Conservation (phyloP, 768 basidiomycete species). For the Cystofilobasidium ferigula region DNA sequence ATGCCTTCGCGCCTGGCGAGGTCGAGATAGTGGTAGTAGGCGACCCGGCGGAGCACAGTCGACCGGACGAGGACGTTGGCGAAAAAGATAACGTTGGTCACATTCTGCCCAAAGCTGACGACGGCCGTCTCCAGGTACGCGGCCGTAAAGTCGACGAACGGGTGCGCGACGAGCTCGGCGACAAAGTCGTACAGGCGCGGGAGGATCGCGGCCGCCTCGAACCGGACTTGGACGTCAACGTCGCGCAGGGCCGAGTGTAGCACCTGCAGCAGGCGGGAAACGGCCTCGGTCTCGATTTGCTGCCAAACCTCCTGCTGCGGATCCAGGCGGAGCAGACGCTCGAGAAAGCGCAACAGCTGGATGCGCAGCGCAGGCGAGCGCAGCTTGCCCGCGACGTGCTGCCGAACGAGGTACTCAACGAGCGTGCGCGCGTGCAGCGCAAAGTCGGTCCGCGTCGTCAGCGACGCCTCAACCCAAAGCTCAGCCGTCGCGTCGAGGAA, state of each 20-base stretch:
- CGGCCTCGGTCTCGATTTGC: conserved; percentile 34
- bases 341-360: conserved; percentile 54
- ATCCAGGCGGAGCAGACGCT: conserved; percentile 53
- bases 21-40: conserved; percentile 83
- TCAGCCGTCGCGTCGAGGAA: conserved; percentile 56
- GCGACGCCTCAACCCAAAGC: conserved; percentile 47
- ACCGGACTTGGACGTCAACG: conserved; percentile 70
- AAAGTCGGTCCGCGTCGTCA: conserved; percentile 36
- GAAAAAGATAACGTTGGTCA: conserved; percentile 58
- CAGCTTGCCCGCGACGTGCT: conserved; percentile 42
- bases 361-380: conserved; percentile 56
- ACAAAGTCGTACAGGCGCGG: conserved; percentile 39
- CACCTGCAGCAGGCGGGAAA: conserved; percentile 45
- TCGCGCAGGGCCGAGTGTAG: conserved; percentile 48
- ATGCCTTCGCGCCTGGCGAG: conserved; percentile 37
- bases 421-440: conserved; percentile 46
- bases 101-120: conserved; percentile 43
- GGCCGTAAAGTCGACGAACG: conserved; percentile 41
- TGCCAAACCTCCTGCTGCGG: conserved; percentile 49
- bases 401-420: conserved; percentile 48
- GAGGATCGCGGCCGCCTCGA: conserved; percentile 55
- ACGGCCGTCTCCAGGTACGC: conserved; percentile 44
- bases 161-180: conserved; percentile 32
- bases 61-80: conserved; percentile 54
- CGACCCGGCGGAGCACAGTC: conserved; percentile 58